Conservation (phyloP, 148 eudicot species). For the Chenopodium berlandieri region DNA sequence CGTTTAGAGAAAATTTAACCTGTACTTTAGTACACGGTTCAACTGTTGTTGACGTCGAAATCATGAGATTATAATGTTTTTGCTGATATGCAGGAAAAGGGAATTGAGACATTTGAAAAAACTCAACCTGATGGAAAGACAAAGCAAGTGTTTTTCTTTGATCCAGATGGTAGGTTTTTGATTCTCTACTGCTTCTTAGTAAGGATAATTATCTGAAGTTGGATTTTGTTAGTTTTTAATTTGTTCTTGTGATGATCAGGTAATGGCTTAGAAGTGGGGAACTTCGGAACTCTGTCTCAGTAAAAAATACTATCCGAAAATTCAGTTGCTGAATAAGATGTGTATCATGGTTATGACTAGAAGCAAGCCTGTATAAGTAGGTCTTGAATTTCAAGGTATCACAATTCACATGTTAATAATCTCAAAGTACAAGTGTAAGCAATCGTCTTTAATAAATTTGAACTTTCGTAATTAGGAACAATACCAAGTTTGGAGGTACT, state of each 20-base stretch:
- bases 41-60: background rate
- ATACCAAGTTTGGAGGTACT: background rate
- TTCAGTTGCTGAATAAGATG: background rate
- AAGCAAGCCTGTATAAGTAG: background rate
- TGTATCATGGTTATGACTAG: background rate
- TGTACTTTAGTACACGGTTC: background rate
- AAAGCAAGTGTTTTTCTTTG: constrained; percentile 91
- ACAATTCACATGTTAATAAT: background rate
- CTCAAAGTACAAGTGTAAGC: background rate
- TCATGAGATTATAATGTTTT: background rate
- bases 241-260: constrained; percentile 42
- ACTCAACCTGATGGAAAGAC: constrained; percentile 71
- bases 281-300: constrained; percentile 29
- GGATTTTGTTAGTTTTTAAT: background rate
- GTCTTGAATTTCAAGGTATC: background rate
- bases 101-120: constrained; percentile 63
- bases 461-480: background rate
- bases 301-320: background rate
- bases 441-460: no score
- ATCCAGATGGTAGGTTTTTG: constrained; percentile 67
- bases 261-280: constrained; percentile 75
- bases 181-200: background rate
- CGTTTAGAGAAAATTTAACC: no score
- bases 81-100: constrained; percentile 56
- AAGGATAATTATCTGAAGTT: background rate